Percentiles rank a stretch among this genome's conserved stretches.
Conservation (phyloP, 106 monocot genomes). For the Amphibolis antarctica region DNA sequence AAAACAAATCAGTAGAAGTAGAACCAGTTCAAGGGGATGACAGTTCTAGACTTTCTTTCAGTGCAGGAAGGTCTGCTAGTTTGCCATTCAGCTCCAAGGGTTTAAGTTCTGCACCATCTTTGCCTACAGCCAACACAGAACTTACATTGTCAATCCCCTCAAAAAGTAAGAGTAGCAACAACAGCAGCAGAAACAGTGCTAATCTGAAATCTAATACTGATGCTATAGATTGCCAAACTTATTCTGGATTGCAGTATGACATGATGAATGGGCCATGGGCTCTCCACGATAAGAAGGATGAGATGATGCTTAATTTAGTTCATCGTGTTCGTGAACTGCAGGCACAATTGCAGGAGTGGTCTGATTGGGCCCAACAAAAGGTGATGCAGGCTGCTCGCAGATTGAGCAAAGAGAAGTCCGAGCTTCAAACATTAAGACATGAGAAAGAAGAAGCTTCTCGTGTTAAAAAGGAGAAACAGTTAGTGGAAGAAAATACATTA, state of each 20-base stretch:
- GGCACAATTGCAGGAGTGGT: slow-evolving; percentile 51
- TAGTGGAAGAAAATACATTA: slow-evolving; percentile 57
- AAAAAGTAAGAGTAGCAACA: slow-evolving; percentile 6
- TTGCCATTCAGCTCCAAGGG: not conserved
- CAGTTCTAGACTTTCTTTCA: slow-evolving; percentile 19
- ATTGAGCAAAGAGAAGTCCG: slow-evolving; percentile 55
- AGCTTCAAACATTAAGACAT: slow-evolving; percentile 57
- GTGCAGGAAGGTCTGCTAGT: slow-evolving; percentile 13
- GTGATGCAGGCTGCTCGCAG: slow-evolving; percentile 72
- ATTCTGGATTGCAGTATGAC: slow-evolving; percentile 14
- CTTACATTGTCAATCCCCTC: slow-evolving; percentile 59
- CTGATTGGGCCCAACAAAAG: slow-evolving; percentile 81
- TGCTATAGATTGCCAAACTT: slow-evolving; percentile 12
- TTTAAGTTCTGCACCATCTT: slow-evolving; percentile 2
- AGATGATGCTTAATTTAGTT: slow-evolving; percentile 38
- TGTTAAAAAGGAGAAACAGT: slow-evolving; percentile 60
- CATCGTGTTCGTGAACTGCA: slow-evolving; percentile 43
- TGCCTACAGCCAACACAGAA: slow-evolving; percentile 45
- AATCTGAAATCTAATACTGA: not conserved
- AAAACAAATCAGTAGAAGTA: slow-evolving; percentile 26
- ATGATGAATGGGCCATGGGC: slow-evolving; percentile 28
- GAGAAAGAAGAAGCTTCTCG: slow-evolving; percentile 67
- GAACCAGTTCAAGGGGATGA: slow-evolving; percentile 14
- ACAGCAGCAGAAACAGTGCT: not conserved
- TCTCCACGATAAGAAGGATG: slow-evolving; percentile 54